Conservation (phyloP, 371 early-diverging fungal genomes). For the Dichotomocladium elegans region DNA sequence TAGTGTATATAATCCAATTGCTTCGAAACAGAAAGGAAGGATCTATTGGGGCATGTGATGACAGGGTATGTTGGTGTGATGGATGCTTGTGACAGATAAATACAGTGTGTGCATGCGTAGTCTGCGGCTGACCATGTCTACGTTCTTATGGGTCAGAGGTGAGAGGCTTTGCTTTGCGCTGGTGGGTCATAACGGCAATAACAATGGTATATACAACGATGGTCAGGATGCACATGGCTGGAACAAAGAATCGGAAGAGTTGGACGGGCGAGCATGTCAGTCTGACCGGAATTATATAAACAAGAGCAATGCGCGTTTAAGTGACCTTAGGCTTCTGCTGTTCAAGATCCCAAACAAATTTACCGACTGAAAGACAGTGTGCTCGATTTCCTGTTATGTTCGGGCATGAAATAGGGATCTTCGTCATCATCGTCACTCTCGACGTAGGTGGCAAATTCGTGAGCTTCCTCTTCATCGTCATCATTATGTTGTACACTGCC, state of each 20-base stretch:
- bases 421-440: slow-evolving; percentile 55
- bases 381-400: slow-evolving; percentile 47
- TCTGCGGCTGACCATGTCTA: too few relatives aligned
- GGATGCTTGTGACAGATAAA: too few relatives aligned
- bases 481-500: neutral
- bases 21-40: too few relatives aligned
- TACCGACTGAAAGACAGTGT: slow-evolving; percentile 44
- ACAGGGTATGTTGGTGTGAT: too few relatives aligned
- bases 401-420: slow-evolving; percentile 51
- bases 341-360: too few relatives aligned
- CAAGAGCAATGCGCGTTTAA: too few relatives aligned
- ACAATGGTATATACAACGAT: slow-evolving; percentile 46
- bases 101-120: too few relatives aligned
- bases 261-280: slow-evolving; percentile 48
- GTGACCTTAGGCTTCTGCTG: too few relatives aligned
- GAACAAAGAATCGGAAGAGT: slow-evolving; percentile 42
- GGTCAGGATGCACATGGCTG: slow-evolving; percentile 35
- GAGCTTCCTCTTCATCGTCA: slow-evolving; percentile 46
- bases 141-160: too few relatives aligned
- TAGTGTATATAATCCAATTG: too few relatives aligned
- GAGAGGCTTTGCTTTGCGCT: slow-evolving; percentile 27
- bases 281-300: too few relatives aligned
- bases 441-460: slow-evolving; percentile 49
- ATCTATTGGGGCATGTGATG: too few relatives aligned
- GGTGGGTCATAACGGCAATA: slow-evolving; percentile 35